These are phyloP conservation scores for Psilocybe subaeruginosa DNA, from an alignment of 768 basidiomycete species.

Conservation along the genomic window DNA sequence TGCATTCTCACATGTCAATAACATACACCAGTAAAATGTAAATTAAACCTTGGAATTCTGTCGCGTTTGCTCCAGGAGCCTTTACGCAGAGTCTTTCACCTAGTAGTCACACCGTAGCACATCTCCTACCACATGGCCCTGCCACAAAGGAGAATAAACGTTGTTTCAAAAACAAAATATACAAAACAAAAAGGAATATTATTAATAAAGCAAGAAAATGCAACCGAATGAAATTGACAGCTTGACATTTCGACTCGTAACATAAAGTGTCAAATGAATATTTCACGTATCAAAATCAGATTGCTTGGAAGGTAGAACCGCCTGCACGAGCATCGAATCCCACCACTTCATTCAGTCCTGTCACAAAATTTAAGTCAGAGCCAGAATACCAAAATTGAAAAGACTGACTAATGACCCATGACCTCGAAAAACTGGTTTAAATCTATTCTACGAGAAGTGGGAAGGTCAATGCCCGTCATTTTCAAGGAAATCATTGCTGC, in stretches of 20 bases:
- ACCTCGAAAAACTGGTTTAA: constrained; percentile 79
- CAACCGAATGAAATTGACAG: not conserved
- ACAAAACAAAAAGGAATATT: too few species aligned
- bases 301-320: constrained; percentile 55
- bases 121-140: too few species aligned
- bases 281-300: constrained; percentile 35
- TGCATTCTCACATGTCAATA: not conserved
- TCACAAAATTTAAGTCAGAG: not conserved
- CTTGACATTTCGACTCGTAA: not conserved
- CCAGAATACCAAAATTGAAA: not conserved
- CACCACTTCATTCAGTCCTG: constrained; percentile 56
- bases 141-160: too few species aligned
- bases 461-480: constrained; percentile 77
- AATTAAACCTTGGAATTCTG: too few species aligned
- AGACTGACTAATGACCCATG: constrained; percentile 73
- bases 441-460: constrained; percentile 64
- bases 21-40: too few species aligned
- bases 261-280: not conserved
- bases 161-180: too few species aligned
- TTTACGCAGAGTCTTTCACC: too few species aligned
- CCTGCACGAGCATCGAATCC: constrained; percentile 60
- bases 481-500: constrained; percentile 74
- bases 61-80: too few species aligned
- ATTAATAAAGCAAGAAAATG: too few species aligned
- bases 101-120: too few species aligned